phyloP scores from a whole-genome alignment of 441 rosid genomes.

The Rhodomyrtus psidioides region DNA sequence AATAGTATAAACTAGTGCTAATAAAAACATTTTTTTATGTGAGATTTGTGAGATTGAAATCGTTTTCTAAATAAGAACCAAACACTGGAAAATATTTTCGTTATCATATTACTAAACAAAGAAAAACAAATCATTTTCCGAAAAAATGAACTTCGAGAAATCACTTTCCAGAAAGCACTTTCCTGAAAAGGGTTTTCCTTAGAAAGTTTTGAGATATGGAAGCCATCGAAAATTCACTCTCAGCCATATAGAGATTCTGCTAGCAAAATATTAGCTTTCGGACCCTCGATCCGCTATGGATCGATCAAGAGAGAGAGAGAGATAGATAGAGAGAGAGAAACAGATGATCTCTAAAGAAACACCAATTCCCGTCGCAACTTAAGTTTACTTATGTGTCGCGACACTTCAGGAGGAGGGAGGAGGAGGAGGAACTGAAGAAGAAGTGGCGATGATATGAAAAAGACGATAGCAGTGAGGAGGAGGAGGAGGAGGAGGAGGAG shows the following conservation, averaged over 20 bases:
- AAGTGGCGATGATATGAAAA: neutral
- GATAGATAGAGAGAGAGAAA: neutral
- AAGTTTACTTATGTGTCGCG: neutral
- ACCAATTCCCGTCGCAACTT: neutral
- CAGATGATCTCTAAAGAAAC: neutral
- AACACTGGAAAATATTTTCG: accelerated
- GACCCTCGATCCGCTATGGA: neutral
- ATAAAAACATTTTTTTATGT: neutral
- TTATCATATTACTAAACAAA: neutral
- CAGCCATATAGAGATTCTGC: neutral
- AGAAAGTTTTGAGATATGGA: neutral
- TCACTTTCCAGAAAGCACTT: neutral
- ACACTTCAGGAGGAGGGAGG: neutral
- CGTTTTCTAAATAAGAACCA: neutral
- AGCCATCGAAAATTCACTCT: neutral
- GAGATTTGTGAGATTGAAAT: neutral
- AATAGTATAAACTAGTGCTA: too few relatives aligned
- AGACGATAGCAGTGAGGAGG: neutral
- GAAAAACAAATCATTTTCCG: neutral
- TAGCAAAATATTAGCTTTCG: neutral
- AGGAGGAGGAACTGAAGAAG: neutral
- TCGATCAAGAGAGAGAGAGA: too few relatives aligned
- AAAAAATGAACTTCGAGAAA: neutral
- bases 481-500: neutral
- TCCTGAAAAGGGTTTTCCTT: neutral